These are phyloP conservation scores for Phytophthora rubi DNA, from an alignment of 352 stramenopile genomes.

Conservation along the genomic window DNA sequence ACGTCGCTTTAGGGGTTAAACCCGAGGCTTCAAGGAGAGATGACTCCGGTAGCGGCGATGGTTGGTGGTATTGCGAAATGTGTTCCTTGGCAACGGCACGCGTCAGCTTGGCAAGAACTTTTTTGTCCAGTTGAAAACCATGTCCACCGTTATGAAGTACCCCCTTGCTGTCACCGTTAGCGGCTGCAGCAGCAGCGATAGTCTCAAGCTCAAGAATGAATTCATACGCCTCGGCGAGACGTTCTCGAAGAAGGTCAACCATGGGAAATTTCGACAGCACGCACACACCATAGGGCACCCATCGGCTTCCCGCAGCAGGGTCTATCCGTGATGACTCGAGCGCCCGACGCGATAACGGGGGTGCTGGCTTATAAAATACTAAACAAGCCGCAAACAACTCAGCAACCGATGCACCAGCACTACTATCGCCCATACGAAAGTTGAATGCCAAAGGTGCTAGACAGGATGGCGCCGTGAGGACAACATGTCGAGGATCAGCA, in stretches of 20 bases:
- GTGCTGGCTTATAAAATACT: constrained; percentile 81
- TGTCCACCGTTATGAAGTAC: constrained; percentile 25
- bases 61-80: constrained; percentile 58
- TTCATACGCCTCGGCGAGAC: constrained; percentile 83
- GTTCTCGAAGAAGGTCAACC: constrained; percentile 79
- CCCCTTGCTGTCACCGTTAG: constrained; percentile 23
- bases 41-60: constrained; percentile 41
- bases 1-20: constrained; percentile 36
- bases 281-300: constrained; percentile 84
- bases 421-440: constrained; percentile 82
- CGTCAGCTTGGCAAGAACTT: constrained; percentile 79
- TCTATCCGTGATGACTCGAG: constrained; percentile 69
- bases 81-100: constrained; percentile 72
- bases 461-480: constrained; percentile 51
- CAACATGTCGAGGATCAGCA: constrained; percentile 47
- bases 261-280: constrained; percentile 86
- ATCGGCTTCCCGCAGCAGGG: constrained; percentile 48
- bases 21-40: constrained; percentile 43
- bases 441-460: constrained; percentile 73
- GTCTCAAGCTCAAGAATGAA: constrained; percentile 78
- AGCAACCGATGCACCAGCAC: constrained; percentile 53
- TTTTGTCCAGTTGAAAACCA: constrained; percentile 79
- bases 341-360: constrained; percentile 58
- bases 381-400: constrained; percentile 83
- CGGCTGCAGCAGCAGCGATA: constrained; percentile 45